Evolutionary conservation across 2,329 filamentous ascomycete genomes (phyloP), one percentile per base, ranked within the genome.

Genomic region (Dactylellina cionopaga): DNA sequence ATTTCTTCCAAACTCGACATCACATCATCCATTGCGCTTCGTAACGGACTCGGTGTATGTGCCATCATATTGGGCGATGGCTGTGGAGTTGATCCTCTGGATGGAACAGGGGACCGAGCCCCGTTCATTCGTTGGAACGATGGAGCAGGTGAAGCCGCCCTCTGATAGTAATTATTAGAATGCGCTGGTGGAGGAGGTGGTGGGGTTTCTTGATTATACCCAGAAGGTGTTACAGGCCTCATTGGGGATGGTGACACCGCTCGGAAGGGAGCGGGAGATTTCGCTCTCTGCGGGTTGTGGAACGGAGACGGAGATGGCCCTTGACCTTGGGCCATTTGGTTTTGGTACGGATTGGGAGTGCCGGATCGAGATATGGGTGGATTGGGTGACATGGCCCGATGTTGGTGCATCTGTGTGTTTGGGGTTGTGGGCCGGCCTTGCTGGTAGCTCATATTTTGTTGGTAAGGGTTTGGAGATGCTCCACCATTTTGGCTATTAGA

Each of bases 1-100:
- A 99, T 91, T 71, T 93, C 92, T 78, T 96, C 90, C 43, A 99
- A 81, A 63, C 95, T 96, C 75, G 95, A 92, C 88, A 98, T 97
- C 2, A 99, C 93, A 80, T 96, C 94, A 78, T 98, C 94, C 92
- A 99, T 99, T 0, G 95, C 95, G 80, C 93, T 92, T 69, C 95
- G 86, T 2, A 99, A 83, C 0, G 95, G 95, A 1, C 95, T 98
- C 0, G 95, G 95, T 0, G 95, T 99, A 79, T 78, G 56, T 76
- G 76, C 75, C 25, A 76, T 47, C 31, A 75, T 74, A 27, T 60
- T 33, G 9, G 76, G 75, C 11, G 75, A 77, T 17, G 68, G 59
- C 24, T 72, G 68, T 2, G 68, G 68, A 6, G 59, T 63, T 17
- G 75, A 64, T 11, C 75, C 73, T 29, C 76, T 59, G 7, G 74